Evolutionary conservation across 192 early-diverging fungal genomes (phyloP).

Genomic region (Rhizoclosmatium globosum): DNA sequence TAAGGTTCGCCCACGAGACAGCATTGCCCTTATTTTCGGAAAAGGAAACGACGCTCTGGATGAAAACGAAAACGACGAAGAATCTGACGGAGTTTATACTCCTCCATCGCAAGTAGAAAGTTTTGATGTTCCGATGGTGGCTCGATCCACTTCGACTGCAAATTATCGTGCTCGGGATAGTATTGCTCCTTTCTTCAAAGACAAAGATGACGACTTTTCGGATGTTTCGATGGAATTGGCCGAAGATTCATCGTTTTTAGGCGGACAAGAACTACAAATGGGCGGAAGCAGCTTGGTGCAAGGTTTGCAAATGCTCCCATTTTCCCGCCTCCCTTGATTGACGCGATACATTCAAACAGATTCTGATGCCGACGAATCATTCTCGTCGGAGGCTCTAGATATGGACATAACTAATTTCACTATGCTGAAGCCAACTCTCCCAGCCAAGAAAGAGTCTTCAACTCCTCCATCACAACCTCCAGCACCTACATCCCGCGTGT

Average conservation of each 20-base stretch:
- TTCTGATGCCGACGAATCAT: conserved; percentile 19
- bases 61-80: not conserved
- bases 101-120: not conserved
- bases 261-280: not conserved
- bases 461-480: not conserved
- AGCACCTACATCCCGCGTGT: not conserved
- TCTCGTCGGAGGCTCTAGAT: not conserved
- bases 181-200: conserved; percentile 15
- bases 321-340: not conserved
- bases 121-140: no score
- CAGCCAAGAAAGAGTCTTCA: not conserved
- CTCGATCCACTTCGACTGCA: not conserved
- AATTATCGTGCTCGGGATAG: conserved; percentile 10
- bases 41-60: not conserved
- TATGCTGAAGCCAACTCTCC: not conserved
- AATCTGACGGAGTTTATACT: not conserved
- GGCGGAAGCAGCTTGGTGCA: conserved; percentile 2
- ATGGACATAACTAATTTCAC: conserved; percentile 17
- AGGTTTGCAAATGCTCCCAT: not conserved
- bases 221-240: conserved; percentile 32
- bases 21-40: conserved; percentile 18
- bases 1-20: conserved; percentile 10
- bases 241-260: conserved; percentile 27
- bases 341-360: not conserved
- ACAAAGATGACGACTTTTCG: not conserved